These are phyloP conservation scores for Ensete ventricosum DNA, from an alignment of 176 grass and related monocot species.

Conservation along the genomic window DNA sequence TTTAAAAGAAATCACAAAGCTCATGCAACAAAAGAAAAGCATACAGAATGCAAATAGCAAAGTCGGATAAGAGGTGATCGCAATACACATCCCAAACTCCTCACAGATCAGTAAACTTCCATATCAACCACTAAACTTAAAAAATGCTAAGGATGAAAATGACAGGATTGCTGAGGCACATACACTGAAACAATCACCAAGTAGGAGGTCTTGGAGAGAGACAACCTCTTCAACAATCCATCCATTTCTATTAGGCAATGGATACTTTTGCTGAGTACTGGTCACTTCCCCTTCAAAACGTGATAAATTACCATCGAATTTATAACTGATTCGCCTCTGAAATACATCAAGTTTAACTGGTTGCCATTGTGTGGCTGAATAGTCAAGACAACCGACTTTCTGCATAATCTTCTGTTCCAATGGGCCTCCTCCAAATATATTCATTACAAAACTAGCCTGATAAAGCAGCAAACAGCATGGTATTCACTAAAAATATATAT, in stretches of 20 bases:
- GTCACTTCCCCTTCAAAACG: slow-evolving; percentile 48
- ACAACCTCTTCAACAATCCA: slow-evolving; percentile 86
- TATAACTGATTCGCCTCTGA: slow-evolving; percentile 69
- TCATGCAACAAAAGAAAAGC: background rate
- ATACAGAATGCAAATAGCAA: background rate
- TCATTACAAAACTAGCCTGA: slow-evolving; percentile 65
- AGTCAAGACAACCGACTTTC: slow-evolving; percentile 65
- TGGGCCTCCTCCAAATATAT: slow-evolving; percentile 53
- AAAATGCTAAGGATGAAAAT: background rate
- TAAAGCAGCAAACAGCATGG: slow-evolving; percentile 11
- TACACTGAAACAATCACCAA: slow-evolving; percentile 77
- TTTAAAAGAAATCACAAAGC: background rate
- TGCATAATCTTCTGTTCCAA: slow-evolving; percentile 82
- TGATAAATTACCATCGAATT: slow-evolving; percentile 39
- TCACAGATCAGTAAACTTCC: background rate
- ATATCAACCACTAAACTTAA: background rate
- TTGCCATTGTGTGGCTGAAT: slow-evolving; percentile 63
- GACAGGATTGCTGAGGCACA: background rate
- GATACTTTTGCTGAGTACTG: slow-evolving; percentile 78
- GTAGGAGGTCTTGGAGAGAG: slow-evolving; percentile 48
- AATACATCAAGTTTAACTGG: slow-evolving; percentile 49
- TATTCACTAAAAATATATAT: slow-evolving; percentile 2
- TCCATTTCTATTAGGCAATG: slow-evolving; percentile 57
- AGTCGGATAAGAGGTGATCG: background rate
- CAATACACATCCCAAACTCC: background rate